These are phyloP conservation scores for Hymenoscyphus infarciens DNA, from an alignment of 2,329 filamentous ascomycete genomes.

Conservation along the genomic window DNA sequence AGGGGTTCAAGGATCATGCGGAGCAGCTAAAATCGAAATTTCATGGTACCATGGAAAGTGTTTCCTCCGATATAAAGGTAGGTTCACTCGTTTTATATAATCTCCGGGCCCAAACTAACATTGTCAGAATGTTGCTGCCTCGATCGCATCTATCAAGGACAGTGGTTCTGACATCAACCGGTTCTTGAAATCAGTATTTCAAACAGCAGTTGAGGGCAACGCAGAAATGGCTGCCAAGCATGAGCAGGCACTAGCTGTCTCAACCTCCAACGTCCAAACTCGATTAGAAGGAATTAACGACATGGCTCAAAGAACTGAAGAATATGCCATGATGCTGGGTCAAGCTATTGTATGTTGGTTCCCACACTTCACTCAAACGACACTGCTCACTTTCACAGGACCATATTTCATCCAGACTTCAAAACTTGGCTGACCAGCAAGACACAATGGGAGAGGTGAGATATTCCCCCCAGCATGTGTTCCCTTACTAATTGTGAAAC, in stretches of 20 bases:
- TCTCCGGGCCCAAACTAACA: constrained; percentile 5
- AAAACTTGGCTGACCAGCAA: constrained; percentile 25
- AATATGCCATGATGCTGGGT: constrained; percentile 19
- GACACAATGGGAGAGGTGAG: constrained; percentile 27
- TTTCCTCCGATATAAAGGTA: constrained; percentile 26
- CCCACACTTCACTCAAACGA: neutral
- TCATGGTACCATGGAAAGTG: constrained; percentile 24
- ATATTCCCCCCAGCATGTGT: neutral
- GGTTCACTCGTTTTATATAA: neutral
- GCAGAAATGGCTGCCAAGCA: constrained; percentile 32
- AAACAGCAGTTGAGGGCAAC: constrained; percentile 24
- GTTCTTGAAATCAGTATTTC: constrained; percentile 18
- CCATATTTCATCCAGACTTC: constrained; percentile 22
- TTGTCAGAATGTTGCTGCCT: constrained; percentile 20
- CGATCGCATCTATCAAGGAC: constrained; percentile 17
- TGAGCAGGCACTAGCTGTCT: constrained; percentile 27
- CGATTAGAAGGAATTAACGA: constrained; percentile 24
- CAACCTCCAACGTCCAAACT: constrained; percentile 22
- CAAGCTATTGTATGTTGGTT: constrained; percentile 22
- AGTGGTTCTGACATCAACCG: constrained; percentile 21
- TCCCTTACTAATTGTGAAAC: constrained; percentile 8
- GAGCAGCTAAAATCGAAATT: constrained; percentile 26
- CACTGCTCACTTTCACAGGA: constrained; percentile 17
- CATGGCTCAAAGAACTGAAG: constrained; percentile 24
- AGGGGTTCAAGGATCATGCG: constrained; percentile 22